phyloP scores from a whole-genome alignment of 768 basidiomycete genomes.

The Botryobasidium botryosum region DNA sequence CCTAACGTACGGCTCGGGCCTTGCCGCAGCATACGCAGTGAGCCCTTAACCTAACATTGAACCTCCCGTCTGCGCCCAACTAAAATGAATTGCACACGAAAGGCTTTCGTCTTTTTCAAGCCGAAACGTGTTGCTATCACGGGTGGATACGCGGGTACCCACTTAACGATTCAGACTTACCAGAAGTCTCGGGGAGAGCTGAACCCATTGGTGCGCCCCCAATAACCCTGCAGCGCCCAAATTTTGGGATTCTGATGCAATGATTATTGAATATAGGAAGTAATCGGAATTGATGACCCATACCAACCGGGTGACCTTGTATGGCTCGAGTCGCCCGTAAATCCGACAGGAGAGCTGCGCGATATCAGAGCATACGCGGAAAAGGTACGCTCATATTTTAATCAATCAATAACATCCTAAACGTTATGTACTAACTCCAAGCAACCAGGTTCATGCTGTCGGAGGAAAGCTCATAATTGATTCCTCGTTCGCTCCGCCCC shows the following conservation, averaged over 20 bases:
- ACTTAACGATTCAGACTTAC: constrained; percentile 48
- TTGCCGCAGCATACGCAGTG: constrained; percentile 57
- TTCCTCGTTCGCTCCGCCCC: constrained; percentile 79
- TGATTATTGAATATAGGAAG: constrained; percentile 10
- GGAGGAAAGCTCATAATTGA: constrained; percentile 62
- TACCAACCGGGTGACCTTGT: constrained; percentile 56
- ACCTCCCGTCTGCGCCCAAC: no score
- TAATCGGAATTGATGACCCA: constrained; percentile 62
- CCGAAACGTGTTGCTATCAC: constrained; percentile 69
- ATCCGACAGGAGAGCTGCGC: constrained; percentile 69
- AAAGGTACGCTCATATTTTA: constrained; percentile 30
- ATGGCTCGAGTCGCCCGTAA: constrained; percentile 81
- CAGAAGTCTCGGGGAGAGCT: no score
- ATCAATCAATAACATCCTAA: no score
- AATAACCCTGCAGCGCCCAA: not conserved
- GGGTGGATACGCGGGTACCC: constrained; percentile 62
- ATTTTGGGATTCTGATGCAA: no score
- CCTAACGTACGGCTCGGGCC: constrained; percentile 61
- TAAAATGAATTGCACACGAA: no score
- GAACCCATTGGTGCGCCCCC: not conserved
- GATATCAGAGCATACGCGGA: constrained; percentile 69
- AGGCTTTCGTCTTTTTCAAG: constrained; percentile 45
- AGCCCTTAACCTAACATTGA: no score
- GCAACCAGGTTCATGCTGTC: constrained; percentile 56
- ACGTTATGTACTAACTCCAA: no score